Percentiles rank a stretch among this genome's conserved stretches.
phyloP scores from a whole-genome alignment of 2,329 filamentous ascomycete genomes.

The Phaeosphaeriaceae sp. region DNA sequence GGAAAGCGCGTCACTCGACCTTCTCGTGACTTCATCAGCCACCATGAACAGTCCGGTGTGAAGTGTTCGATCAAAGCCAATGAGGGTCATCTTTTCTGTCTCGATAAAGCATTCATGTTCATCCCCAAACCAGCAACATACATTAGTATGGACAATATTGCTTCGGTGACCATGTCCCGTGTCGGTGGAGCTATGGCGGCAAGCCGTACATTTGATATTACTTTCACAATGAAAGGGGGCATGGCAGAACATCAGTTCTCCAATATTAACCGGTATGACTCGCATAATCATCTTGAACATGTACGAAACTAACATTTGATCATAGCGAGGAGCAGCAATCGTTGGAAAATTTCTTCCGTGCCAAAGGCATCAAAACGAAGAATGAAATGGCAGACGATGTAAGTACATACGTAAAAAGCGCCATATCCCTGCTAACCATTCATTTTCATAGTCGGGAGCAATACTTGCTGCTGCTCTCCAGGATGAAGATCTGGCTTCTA shows the following conservation, averaged over 20 bases:
- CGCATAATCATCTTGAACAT: neutral
- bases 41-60: constrained; percentile 92
- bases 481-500: constrained; percentile 81
- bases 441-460: constrained; percentile 54
- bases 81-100: constrained; percentile 94
- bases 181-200: constrained; percentile 93
- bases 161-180: constrained; percentile 91
- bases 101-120: constrained; percentile 99
- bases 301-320: constrained; percentile 31
- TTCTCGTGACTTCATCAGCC: constrained; percentile 91
- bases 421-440: constrained; percentile 29
- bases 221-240: constrained; percentile 87
- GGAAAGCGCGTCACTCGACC: constrained; percentile 95
- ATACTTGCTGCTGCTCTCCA: constrained; percentile 81
- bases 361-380: constrained; percentile 93
- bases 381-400: constrained; percentile 98
- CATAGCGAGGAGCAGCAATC: constrained; percentile 86
- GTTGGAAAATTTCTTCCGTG: constrained; percentile 96
- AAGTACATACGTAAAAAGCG: constrained; percentile 49
- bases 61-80: constrained; percentile 99
- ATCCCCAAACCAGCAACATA: constrained; percentile 98
- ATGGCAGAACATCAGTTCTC: constrained; percentile 92
- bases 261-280: constrained; percentile 85
- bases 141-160: constrained; percentile 91
- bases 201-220: constrained; percentile 96